These are phyloP conservation scores for Alternaria sp. DNA, from an alignment of 2,329 filamentous ascomycete genomes.

Conservation along the genomic window DNA sequence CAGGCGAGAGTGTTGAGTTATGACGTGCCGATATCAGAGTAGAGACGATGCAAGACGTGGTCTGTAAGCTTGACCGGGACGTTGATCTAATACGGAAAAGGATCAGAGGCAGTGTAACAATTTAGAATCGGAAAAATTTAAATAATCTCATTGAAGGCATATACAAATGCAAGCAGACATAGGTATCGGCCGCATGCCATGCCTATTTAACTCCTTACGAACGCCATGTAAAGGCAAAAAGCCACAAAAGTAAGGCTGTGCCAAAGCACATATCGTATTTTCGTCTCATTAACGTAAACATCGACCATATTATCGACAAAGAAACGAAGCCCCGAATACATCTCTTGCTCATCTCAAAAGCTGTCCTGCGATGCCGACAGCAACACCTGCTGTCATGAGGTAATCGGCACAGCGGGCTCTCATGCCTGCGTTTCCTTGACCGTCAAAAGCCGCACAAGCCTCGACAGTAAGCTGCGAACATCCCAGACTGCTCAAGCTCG, in stretches of 20 bases:
- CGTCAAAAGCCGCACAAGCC: slow-evolving; percentile 55
- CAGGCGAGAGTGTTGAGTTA: background rate
- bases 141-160: slow-evolving; percentile 3
- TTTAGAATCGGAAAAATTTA: background rate
- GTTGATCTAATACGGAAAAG: no score
- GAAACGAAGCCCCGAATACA: slow-evolving; percentile 17
- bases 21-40: background rate
- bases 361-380: slow-evolving; percentile 56
- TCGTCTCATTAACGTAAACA: slow-evolving; percentile 4
- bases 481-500: slow-evolving; percentile 54
- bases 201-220: background rate
- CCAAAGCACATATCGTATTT: slow-evolving; percentile 10
- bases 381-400: slow-evolving; percentile 34
- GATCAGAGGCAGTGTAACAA: no score
- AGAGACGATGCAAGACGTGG: background rate
- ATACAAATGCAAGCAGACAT: background rate
- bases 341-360: slow-evolving; percentile 30
- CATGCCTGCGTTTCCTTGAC: slow-evolving; percentile 45
- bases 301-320: slow-evolving; percentile 34
- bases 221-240: slow-evolving; percentile 3
- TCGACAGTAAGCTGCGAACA: slow-evolving; percentile 60
- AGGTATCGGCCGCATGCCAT: background rate
- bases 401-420: slow-evolving; percentile 29
- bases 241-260: slow-evolving; percentile 6
- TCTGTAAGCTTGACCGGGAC: background rate